Evolutionary conservation across 129 eudicot genomes (phyloP).

Genomic region (Solidago caesia): DNA sequence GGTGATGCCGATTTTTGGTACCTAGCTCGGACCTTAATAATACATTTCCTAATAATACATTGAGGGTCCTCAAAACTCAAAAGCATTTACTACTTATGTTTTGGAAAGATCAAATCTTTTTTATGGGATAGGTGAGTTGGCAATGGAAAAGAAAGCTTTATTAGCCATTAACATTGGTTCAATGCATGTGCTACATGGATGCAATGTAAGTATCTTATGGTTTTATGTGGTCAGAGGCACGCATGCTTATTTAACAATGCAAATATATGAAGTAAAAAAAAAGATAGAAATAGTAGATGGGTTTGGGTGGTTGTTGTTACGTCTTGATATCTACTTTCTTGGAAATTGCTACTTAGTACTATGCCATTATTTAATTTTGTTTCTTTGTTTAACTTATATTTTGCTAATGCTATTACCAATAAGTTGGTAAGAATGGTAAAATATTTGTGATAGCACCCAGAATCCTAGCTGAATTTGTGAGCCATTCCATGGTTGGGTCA

Average conservation of each 20-base stretch:
- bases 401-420: not conserved
- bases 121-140: not conserved
- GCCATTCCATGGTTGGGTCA: no score
- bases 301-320: constrained; percentile 9
- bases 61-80: not conserved
- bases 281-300: not conserved
- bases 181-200: constrained; percentile 21
- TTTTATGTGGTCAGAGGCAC: constrained; percentile 2
- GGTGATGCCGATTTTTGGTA: no score
- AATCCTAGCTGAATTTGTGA: no score
- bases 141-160: not conserved
- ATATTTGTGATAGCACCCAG: not conserved
- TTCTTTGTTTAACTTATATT: not conserved
- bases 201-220: constrained; percentile 11
- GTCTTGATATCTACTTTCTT: constrained; percentile 3
- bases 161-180: constrained; percentile 10
- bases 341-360: not conserved
- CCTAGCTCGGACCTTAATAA: no score
- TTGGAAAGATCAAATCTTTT: not conserved
- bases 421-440: not conserved
- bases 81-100: not conserved
- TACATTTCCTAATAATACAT: not conserved
- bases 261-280: no score
- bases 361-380: not conserved
- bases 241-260: not conserved